Evolutionary conservation across 768 basidiomycete species (phyloP).

Genomic region (Floccularia luteovirens): DNA sequence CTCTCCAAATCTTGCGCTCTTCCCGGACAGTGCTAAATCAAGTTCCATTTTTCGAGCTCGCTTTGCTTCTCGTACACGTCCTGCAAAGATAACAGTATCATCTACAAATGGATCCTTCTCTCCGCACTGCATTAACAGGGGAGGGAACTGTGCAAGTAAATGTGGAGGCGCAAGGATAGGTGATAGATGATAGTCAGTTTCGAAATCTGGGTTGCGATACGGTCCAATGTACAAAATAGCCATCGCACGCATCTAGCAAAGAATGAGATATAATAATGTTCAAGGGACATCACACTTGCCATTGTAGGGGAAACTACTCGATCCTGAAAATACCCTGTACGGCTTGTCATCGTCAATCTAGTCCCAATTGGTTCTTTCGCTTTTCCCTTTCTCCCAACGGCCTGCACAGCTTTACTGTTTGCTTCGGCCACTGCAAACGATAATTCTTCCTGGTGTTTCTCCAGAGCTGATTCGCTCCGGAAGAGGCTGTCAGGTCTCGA

Average conservation of each 20-base stretch:
- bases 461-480: slow-evolving; percentile 30
- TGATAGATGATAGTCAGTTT: slow-evolving; percentile 92
- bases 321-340: slow-evolving; percentile 91
- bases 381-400: slow-evolving; percentile 24
- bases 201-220: slow-evolving; percentile 88
- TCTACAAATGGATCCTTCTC: slow-evolving; percentile 95
- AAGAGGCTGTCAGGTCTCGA: slow-evolving; percentile 11
- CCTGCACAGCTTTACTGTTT: slow-evolving; percentile 33
- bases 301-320: slow-evolving; percentile 91
- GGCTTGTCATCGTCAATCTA: slow-evolving; percentile 89
- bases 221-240: slow-evolving; percentile 96
- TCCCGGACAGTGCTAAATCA: slow-evolving; percentile 50
- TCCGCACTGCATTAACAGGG: slow-evolving; percentile 88
- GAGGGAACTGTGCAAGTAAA: slow-evolving; percentile 89
- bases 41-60: slow-evolving; percentile 72
- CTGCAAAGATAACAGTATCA: slow-evolving; percentile 95
- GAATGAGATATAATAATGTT: slow-evolving; percentile 3
- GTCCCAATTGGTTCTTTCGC: slow-evolving; percentile 69
- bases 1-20: slow-evolving; percentile 58
- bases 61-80: slow-evolving; percentile 92
- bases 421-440: slow-evolving; percentile 45
- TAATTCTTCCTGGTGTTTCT: slow-evolving; percentile 44
- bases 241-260: slow-evolving; percentile 92
- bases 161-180: slow-evolving; percentile 83
- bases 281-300: slow-evolving; percentile 43